Conservation (phyloP, 257 asterid genomes). For the Apocynum venetum region DNA sequence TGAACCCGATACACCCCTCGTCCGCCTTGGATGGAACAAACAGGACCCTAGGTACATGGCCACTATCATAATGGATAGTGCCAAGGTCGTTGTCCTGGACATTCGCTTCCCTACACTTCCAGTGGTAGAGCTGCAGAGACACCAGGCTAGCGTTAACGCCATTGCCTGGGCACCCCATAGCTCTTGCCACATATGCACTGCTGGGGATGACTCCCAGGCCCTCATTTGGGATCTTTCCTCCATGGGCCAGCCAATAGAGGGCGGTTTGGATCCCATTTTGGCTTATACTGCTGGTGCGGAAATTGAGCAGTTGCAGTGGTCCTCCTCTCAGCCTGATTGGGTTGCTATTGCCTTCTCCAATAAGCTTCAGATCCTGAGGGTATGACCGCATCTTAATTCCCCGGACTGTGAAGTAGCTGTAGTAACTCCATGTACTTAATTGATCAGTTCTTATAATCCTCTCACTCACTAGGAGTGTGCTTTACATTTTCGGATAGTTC, state of each 20-base stretch:
- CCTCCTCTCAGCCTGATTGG: constrained; percentile 97
- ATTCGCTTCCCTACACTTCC: constrained; percentile 89
- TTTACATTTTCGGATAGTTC: background rate
- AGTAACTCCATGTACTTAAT: background rate
- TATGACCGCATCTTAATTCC: constrained; percentile 34
- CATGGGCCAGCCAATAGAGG: constrained; percentile 93
- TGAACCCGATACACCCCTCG: constrained; percentile 88
- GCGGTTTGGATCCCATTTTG: constrained; percentile 89
- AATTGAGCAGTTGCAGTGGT: constrained; percentile 98
- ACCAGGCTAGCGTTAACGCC: constrained; percentile 94
- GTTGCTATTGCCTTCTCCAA: constrained; percentile 92
- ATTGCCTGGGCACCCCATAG: constrained; percentile 99
- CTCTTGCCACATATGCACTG: constrained; percentile 96
- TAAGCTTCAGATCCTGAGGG: constrained; percentile 98
- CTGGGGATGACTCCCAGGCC: constrained; percentile 97
- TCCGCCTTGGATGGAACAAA: constrained; percentile 92
- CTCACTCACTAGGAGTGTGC: background rate
- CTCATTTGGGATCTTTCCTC: constrained; percentile 94
- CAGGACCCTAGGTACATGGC: constrained; percentile 99
- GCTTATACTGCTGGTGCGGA: constrained; percentile 97
- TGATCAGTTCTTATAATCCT: background rate
- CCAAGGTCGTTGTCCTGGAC: constrained; percentile 90
- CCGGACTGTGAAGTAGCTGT: background rate
- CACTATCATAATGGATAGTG: constrained; percentile 86
- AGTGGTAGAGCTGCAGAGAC: constrained; percentile 92